A percentile compares a stretch with the other conserved stretches of the same genome.
These are phyloP conservation scores for Tylopilus sp. DNA, from an alignment of 768 basidiomycete genomes.

Conservation along the genomic window DNA sequence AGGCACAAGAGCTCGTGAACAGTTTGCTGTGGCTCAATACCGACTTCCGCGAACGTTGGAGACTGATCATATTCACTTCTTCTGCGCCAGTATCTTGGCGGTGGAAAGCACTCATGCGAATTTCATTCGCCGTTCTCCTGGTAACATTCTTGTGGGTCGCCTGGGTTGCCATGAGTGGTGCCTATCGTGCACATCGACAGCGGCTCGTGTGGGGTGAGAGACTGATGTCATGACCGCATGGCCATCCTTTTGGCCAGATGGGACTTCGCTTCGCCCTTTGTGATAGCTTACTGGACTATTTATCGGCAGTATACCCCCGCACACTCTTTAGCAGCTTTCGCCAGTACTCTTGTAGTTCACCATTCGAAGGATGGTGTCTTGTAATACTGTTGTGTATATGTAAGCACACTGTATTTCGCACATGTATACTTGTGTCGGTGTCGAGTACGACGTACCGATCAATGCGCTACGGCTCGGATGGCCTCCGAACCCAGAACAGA, in stretches of 20 bases:
- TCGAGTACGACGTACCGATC: too few relatives aligned
- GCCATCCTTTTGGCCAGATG: neutral
- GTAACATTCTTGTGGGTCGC: slow-evolving; percentile 56
- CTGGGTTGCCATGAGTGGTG: slow-evolving; percentile 62
- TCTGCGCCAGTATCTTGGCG: slow-evolving; percentile 68
- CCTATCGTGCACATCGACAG: slow-evolving; percentile 70
- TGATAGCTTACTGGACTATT: neutral
- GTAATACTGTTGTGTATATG: slow-evolving; percentile 8
- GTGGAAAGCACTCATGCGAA: slow-evolving; percentile 64
- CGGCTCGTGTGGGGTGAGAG: slow-evolving; percentile 78
- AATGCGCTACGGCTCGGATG: slow-evolving; percentile 28
- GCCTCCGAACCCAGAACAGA: slow-evolving; percentile 84
- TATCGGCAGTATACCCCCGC: too few relatives aligned
- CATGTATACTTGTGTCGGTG: neutral
- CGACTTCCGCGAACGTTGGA: slow-evolving; percentile 73
- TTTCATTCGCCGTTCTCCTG: slow-evolving; percentile 55
- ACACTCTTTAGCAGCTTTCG: neutral
- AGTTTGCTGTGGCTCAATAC: slow-evolving; percentile 77
- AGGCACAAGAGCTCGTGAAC: slow-evolving; percentile 65
- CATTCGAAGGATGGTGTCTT: neutral
- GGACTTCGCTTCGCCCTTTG: neutral
- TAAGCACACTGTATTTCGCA: slow-evolving; percentile 18
- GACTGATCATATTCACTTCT: slow-evolving; percentile 69
- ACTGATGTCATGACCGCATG: slow-evolving; percentile 55
- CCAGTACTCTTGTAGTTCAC: neutral